These are phyloP conservation scores for Gonapodya sp. DNA, from an alignment of 192 early-diverging fungal species.

Conservation along the genomic window DNA sequence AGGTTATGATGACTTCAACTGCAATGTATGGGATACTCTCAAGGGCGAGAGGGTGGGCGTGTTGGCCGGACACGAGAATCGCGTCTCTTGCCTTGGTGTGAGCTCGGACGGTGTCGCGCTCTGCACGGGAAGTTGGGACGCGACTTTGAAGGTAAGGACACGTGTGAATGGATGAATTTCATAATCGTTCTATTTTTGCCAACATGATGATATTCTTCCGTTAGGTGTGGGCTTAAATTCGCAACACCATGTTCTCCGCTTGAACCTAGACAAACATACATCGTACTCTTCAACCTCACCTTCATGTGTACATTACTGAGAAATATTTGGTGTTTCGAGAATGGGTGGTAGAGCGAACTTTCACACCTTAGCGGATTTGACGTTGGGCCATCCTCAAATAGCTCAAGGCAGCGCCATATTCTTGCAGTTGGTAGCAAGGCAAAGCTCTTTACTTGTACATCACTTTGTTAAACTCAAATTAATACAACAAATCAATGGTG, in stretches of 20 bases:
- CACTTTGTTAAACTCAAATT: no score
- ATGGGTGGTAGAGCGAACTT: not conserved
- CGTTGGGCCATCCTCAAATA: no score
- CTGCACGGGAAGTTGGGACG: slow-evolving; percentile 98
- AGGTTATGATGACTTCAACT: slow-evolving; percentile 98
- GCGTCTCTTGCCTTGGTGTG: slow-evolving; percentile 93
- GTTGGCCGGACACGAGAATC: slow-evolving; percentile 88
- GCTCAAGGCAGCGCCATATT: no score
- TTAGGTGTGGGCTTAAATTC: not conserved
- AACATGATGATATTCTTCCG: not conserved
- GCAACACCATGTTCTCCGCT: not conserved
- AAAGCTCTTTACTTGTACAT: not conserved
- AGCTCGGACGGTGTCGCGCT: slow-evolving; percentile 96
- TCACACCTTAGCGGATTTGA: no score
- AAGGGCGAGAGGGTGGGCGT: slow-evolving; percentile 92
- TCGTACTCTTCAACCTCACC: not conserved
- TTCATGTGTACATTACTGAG: not conserved
- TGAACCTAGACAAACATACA: not conserved
- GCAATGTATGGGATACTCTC: slow-evolving; percentile 99
- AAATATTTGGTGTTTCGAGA: not conserved
- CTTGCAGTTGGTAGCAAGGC: not conserved
- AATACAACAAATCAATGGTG: no score
- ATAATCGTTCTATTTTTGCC: no score
- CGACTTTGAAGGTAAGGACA: slow-evolving; percentile 65
- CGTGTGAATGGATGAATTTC: not conserved